Base-by-base conservation (phyloP, 768 basidiomycete genomes). In the Boletus barrowsii region DNA sequence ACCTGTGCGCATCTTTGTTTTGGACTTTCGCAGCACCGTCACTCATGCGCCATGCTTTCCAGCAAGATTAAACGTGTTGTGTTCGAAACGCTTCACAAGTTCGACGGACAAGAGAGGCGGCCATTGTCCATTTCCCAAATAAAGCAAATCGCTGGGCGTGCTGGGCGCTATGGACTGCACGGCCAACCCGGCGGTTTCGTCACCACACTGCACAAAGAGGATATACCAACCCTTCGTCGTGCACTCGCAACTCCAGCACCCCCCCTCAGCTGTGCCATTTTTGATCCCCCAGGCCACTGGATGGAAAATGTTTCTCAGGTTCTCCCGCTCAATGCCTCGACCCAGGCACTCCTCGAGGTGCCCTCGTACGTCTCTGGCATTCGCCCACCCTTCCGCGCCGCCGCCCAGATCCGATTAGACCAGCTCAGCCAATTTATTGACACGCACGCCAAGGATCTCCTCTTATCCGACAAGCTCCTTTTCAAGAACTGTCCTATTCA, bases 61-160 rank as follows among this genome's bases (percentile, higher is more conserved):
- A 98, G 95, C 35, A 94, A 93, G 78, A 98, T 98, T 72, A 87
- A 86, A 55, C 86, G 93, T 14, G 77, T 96, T 59, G 78, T 97
- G 47, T 95, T 96, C 61, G 80, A 85, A 37, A 70, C 80, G 1
- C 73, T 93, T 18, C 59, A 67, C 39, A 97, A 98, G 67, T 88
- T 70, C 58, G 76, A 87, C 53, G 87, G 87, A 17, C 63, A 59
- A 17, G 60, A 59, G 15, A 65, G 72, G 55, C 62, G 72, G 5
- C 68, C 70, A 0, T 75, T 98, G 6, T 82, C 88, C 0, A 68
- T 79, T 4, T 90, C 93, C 0, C 86, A 89, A 60, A 82, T 91
- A 67, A 97, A 97, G 68, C 96, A 98, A 68, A 97, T 98, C 44
- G 94, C 89, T 1, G 94, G 95, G 7, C 83, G 96, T 39, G 95